Evolutionary conservation across 805 yeast species (phyloP).

Genomic region (Candida michaelii): DNA sequence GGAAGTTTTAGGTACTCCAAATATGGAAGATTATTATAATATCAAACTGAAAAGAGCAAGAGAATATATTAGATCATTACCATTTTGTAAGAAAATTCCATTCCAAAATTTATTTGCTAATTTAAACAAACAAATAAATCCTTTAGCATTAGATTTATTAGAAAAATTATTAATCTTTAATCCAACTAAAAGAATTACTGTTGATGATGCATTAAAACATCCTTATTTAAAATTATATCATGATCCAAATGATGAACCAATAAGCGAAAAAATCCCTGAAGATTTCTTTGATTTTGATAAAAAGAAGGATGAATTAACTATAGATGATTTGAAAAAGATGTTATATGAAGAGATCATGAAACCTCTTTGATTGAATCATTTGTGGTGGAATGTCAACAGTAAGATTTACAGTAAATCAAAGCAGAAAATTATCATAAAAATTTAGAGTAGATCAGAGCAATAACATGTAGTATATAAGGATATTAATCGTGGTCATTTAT

Average conservation of each 20-base stretch:
- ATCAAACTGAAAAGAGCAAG: slow-evolving; percentile 82
- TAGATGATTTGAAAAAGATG: slow-evolving; percentile 74
- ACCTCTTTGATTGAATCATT: slow-evolving; percentile 26
- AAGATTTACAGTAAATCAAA: no score
- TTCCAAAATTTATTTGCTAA: slow-evolving; percentile 49
- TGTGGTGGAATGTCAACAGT: no score
- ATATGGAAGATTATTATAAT: slow-evolving; percentile 69
- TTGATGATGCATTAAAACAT: slow-evolving; percentile 73
- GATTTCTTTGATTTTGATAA: slow-evolving; percentile 90
- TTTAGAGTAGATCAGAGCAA: no score
- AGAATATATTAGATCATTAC: slow-evolving; percentile 81
- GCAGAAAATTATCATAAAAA: no score
- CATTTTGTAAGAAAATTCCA: slow-evolving; percentile 63
- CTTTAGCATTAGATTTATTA: slow-evolving; percentile 57
- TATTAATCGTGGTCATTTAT: no score
- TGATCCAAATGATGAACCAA: slow-evolving; percentile 93
- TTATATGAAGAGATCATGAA: slow-evolving; percentile 81
- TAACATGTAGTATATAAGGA: neutral
- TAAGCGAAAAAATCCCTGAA: slow-evolving; percentile 75
- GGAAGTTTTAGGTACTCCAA: slow-evolving; percentile 85
- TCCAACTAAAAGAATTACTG: slow-evolving; percentile 70
- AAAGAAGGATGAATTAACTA: slow-evolving; percentile 72
- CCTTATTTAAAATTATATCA: slow-evolving; percentile 90
- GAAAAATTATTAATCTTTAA: slow-evolving; percentile 66
- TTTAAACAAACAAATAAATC: slow-evolving; percentile 26